phyloP scores from a whole-genome alignment of 495 filamentous ascomycete species.

The Cladorrhinum samala region DNA sequence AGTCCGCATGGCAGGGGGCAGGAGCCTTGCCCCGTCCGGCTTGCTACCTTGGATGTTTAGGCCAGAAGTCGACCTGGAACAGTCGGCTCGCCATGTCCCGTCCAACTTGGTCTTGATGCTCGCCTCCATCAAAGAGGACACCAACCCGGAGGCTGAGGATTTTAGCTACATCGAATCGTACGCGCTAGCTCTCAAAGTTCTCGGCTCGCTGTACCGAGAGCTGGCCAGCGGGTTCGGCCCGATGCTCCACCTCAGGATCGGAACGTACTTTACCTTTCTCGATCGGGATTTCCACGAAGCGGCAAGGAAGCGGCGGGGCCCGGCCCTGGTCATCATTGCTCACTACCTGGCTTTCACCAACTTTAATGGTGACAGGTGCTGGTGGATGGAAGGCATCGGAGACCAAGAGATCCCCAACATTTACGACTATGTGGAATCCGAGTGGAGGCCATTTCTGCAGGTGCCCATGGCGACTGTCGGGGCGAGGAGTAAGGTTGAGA shows the following conservation, averaged over 20 bases:
- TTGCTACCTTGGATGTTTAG: conserved; percentile 33
- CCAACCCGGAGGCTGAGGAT: conserved; percentile 27
- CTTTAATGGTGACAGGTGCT: conserved; percentile 23
- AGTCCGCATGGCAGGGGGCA: conserved; percentile 25
- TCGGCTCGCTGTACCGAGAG: conserved; percentile 41
- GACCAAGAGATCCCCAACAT: conserved; percentile 37
- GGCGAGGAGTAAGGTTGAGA: conserved; percentile 14
- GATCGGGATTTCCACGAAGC: conserved; percentile 46
- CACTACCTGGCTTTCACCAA: conserved; percentile 42
- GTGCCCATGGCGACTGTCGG: conserved; percentile 29
- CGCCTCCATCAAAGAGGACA: conserved; percentile 26
- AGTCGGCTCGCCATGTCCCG: conserved; percentile 30
- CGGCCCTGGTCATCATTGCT: conserved; percentile 48
- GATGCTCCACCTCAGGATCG: conserved; percentile 34
- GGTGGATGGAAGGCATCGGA: conserved; percentile 42
- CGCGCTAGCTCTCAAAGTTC: conserved; percentile 32
- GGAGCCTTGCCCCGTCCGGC: conserved; percentile 23
- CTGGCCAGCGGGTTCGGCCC: conserved; percentile 30
- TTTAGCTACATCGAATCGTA: conserved; percentile 24
- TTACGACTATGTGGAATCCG: conserved; percentile 24
- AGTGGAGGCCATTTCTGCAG: conserved; percentile 30
- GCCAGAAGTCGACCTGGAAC: conserved; percentile 32
- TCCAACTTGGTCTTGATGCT: conserved; percentile 41
- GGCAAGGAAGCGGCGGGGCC: conserved; percentile 44
- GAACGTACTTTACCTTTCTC: conserved; percentile 42